phyloP scores from a whole-genome alignment of 73 alveolate genomes.

The Paraurostyla sp. region DNA sequence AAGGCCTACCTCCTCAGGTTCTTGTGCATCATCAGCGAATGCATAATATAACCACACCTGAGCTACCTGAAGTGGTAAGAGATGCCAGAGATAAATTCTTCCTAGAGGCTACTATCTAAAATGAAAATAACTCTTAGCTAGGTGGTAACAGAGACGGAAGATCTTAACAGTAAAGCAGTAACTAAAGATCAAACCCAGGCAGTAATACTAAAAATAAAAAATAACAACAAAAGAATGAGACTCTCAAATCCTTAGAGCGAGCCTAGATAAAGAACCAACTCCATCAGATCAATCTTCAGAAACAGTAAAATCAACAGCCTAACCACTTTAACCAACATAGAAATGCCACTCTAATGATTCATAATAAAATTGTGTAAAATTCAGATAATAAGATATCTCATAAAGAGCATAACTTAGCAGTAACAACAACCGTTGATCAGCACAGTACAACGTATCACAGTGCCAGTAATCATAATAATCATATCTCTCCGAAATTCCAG shows the following conservation, averaged over 20 bases:
- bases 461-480: too few relatives aligned
- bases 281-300: background rate
- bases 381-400: background rate
- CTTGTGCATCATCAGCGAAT: constrained; percentile 67
- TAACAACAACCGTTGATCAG: too few relatives aligned
- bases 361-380: background rate
- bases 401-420: constrained; percentile 1
- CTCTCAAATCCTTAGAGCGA: constrained; percentile 39
- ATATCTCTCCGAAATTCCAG: background rate
- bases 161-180: constrained; percentile 1
- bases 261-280: constrained; percentile 19
- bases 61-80: constrained; percentile 46
- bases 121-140: background rate
- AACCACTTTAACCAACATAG: background rate
- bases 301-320: background rate
- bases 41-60: constrained; percentile 68
- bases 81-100: constrained; percentile 44
- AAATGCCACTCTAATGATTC: background rate
- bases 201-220: background rate
- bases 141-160: background rate
- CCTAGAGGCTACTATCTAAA: constrained; percentile 2
- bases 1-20: constrained; percentile 74
- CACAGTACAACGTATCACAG: too few relatives aligned
- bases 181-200: background rate
- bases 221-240: background rate